Evolutionary conservation across 768 basidiomycete species (phyloP).

Genomic region (Naganishia kalamii): DNA sequence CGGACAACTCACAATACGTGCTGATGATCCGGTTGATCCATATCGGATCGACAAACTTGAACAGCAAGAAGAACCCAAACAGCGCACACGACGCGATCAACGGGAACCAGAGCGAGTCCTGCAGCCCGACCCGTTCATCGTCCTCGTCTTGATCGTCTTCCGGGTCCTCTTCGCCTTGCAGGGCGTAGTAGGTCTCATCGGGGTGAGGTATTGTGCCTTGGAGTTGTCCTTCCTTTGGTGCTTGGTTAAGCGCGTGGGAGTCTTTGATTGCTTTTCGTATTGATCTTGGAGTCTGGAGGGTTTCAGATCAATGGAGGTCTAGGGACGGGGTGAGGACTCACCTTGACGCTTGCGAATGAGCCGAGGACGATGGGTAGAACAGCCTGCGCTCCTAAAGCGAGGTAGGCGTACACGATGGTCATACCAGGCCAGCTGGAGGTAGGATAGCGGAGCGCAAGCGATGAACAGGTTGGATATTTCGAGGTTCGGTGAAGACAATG

Average conservation of each 20-base stretch:
- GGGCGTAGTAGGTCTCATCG: neutral
- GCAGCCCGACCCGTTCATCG: slow-evolving; percentile 51
- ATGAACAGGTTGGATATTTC: neutral
- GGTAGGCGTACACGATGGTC: slow-evolving; percentile 26
- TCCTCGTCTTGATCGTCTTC: slow-evolving; percentile 54
- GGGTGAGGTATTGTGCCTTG: slow-evolving; percentile 6
- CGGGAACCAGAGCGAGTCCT: slow-evolving; percentile 45
- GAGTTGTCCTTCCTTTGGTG: neutral
- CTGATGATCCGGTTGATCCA: slow-evolving; percentile 76
- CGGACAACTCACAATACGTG: slow-evolving; percentile 41
- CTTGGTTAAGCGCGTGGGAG: neutral
- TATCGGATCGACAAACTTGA: slow-evolving; percentile 67
- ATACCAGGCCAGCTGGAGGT: slow-evolving; percentile 8
- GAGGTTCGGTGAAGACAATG: neutral
- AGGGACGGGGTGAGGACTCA: slow-evolving; percentile 17
- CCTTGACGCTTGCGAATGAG: slow-evolving; percentile 44
- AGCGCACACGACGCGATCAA: slow-evolving; percentile 60
- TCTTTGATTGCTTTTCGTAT: slow-evolving; percentile 4
- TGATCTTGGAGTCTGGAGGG: slow-evolving; percentile 26
- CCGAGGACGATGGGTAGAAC: slow-evolving; percentile 39
- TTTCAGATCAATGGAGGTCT: neutral
- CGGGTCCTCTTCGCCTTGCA: slow-evolving; percentile 16
- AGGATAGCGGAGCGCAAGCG: neutral
- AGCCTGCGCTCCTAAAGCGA: slow-evolving; percentile 35
- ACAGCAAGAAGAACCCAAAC: slow-evolving; percentile 61